phyloP scores from a whole-genome alignment of 176 grass and related monocot genomes.

The Aegilops umbellulata region DNA sequence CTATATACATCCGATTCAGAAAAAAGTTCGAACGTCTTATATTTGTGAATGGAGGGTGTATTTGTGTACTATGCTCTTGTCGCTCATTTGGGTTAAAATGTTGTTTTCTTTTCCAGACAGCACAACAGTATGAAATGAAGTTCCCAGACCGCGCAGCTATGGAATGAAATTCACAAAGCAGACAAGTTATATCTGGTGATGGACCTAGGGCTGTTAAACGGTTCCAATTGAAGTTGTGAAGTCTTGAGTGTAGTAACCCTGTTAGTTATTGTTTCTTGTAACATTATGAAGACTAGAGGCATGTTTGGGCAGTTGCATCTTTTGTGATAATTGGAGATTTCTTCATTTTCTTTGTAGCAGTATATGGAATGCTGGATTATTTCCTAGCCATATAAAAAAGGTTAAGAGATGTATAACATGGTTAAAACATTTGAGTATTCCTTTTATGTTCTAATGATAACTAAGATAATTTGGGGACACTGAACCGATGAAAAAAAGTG shows the following conservation, averaged over 20 bases:
- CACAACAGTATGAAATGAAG: constrained; percentile 68
- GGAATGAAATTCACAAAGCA: constrained; percentile 59
- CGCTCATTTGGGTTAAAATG: background rate
- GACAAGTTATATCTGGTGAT: background rate
- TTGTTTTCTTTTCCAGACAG: constrained; percentile 37
- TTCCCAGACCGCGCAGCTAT: constrained; percentile 66
- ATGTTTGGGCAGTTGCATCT: background rate
- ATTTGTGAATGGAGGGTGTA: too few relatives aligned
- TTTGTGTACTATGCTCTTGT: background rate
- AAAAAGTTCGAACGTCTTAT: too few relatives aligned
- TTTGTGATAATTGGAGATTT: background rate
- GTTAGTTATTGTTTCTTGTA: constrained; percentile 11
- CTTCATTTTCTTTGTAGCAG: background rate
- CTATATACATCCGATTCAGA: too few relatives aligned
- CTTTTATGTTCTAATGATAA: background rate
- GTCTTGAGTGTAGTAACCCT: constrained; percentile 14
- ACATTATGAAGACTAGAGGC: background rate
- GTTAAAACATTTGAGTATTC: background rate
- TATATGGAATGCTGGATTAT: background rate
- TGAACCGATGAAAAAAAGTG: too few relatives aligned
- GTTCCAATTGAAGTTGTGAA: background rate
- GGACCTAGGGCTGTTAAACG: background rate
- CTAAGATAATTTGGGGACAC: background rate
- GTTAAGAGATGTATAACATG: background rate
- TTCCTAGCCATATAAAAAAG: background rate